These are phyloP conservation scores for Metarhizium humberi DNA, from an alignment of 2,329 filamentous ascomycete species.

Conservation along the genomic window DNA sequence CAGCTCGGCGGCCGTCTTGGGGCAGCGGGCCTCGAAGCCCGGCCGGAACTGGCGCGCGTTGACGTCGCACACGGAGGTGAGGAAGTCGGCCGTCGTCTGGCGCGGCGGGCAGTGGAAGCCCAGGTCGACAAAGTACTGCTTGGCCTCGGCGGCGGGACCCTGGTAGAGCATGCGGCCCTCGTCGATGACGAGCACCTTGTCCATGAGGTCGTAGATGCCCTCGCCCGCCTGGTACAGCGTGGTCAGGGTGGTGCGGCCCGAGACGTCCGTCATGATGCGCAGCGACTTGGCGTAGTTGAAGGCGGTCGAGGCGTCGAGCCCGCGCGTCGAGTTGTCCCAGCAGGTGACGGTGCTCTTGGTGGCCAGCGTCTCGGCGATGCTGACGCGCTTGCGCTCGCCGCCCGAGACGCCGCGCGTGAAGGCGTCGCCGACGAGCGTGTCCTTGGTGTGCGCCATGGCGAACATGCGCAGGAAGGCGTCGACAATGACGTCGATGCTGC, in stretches of 20 bases:
- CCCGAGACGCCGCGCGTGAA: constrained; percentile 65
- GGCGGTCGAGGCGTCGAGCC: constrained; percentile 71
- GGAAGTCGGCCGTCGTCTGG: constrained; percentile 53
- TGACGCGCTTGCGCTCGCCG: constrained; percentile 72
- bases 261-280: constrained; percentile 67
- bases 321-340: constrained; percentile 74
- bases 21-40: constrained; percentile 21
- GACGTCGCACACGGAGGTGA: constrained; percentile 35
- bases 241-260: constrained; percentile 18
- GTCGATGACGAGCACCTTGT: constrained; percentile 54
- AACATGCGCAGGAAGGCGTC: constrained; percentile 68
- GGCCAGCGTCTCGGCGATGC: constrained; percentile 68
- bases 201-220: constrained; percentile 38
- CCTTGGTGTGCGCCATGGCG: constrained; percentile 64
- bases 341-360: constrained; percentile 65
- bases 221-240: constrained; percentile 12
- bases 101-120: constrained; percentile 45
- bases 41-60: constrained; percentile 3
- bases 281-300: constrained; percentile 66
- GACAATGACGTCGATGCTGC: constrained; percentile 54
- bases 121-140: constrained; percentile 50
- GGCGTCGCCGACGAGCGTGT: constrained; percentile 69
- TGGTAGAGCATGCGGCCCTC: constrained; percentile 61
- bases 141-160: constrained; percentile 47
- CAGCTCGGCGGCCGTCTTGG: constrained; percentile 39